Percentiles rank a stretch among this genome's conserved stretches.
phyloP scores from a whole-genome alignment of 352 stramenopile species.

The Phytophthora hybrid region DNA sequence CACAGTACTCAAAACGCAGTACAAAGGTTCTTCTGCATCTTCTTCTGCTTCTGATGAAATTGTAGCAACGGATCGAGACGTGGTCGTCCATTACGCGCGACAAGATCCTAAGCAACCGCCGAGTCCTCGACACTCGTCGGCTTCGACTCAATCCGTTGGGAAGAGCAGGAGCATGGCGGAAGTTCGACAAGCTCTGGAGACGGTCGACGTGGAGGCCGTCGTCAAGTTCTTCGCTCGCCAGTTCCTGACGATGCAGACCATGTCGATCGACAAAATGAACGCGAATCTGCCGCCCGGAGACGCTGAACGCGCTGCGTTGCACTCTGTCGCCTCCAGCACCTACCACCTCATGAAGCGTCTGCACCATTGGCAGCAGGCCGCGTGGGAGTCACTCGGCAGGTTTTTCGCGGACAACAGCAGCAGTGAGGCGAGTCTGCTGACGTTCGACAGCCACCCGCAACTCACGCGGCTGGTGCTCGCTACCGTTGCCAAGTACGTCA shows the following conservation, averaged over 20 bases:
- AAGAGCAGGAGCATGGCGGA: conserved; percentile 13
- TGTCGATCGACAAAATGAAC: conserved; percentile 34
- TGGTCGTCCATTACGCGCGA: not conserved
- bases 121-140: conserved; percentile 5
- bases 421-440: conserved; percentile 33
- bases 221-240: conserved; percentile 60
- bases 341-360: conserved; percentile 74
- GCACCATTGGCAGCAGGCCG: conserved; percentile 68
- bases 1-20: conserved; percentile 31
- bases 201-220: conserved; percentile 41
- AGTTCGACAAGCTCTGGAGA: conserved; percentile 18
- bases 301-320: conserved; percentile 29
- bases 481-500: conserved; percentile 63
- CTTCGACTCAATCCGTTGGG: not conserved
- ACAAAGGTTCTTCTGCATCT: not conserved
- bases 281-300: conserved; percentile 19
- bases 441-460: conserved; percentile 63
- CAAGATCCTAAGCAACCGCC: conserved; percentile 12
- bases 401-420: conserved; percentile 45
- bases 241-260: conserved; percentile 46
- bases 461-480: conserved; percentile 64
- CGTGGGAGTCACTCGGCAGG: conserved; percentile 57
- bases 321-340: conserved; percentile 37
- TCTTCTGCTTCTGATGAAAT: not conserved
- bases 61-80: conserved; percentile 12